A percentile compares a stretch with the other conserved stretches of the same genome.
Evolutionary conservation across 2,329 filamentous ascomycete genomes (phyloP).

Genomic region (Botrytis fabae): DNA sequence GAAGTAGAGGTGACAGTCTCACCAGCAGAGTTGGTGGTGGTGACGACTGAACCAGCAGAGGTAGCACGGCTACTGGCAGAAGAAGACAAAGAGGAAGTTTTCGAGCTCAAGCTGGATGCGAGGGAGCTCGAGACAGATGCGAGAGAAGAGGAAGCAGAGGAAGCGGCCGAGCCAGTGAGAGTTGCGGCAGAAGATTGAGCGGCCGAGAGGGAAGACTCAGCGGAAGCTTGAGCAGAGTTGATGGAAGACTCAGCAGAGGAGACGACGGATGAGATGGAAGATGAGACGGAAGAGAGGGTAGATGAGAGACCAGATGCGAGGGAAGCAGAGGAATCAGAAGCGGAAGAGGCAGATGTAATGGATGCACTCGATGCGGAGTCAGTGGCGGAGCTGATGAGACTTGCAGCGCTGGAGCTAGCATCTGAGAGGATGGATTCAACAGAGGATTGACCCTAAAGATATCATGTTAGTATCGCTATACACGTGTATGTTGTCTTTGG

Average conservation of each 20-base stretch:
- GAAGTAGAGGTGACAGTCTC: conserved; percentile 6
- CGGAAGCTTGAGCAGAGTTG: background rate
- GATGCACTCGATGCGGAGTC: background rate
- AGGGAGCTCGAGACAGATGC: conserved; percentile 22
- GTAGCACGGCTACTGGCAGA: conserved; percentile 18
- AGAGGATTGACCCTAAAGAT: conserved; percentile 27
- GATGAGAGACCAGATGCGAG: background rate
- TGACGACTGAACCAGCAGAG: background rate
- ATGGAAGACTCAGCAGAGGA: background rate
- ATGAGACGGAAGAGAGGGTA: background rate
- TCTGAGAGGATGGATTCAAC: conserved; percentile 14
- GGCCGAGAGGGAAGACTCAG: background rate
- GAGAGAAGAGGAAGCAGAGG: conserved; percentile 24
- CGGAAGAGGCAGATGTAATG: background rate
- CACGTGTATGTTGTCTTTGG: background rate
- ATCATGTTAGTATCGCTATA: background rate
- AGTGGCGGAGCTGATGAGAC: background rate
- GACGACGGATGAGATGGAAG: background rate
- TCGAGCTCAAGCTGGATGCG: conserved; percentile 17
- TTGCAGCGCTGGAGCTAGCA: conserved; percentile 8
- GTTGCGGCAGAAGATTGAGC: conserved; percentile 8
- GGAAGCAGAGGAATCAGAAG: background rate
- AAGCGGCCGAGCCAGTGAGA: conserved; percentile 17
- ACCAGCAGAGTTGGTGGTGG: conserved; percentile 17
- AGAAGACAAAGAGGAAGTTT: conserved; percentile 22